Base-by-base conservation (phyloP, 352 stramenopile genomes). In the Phytophthora foliorum region DNA sequence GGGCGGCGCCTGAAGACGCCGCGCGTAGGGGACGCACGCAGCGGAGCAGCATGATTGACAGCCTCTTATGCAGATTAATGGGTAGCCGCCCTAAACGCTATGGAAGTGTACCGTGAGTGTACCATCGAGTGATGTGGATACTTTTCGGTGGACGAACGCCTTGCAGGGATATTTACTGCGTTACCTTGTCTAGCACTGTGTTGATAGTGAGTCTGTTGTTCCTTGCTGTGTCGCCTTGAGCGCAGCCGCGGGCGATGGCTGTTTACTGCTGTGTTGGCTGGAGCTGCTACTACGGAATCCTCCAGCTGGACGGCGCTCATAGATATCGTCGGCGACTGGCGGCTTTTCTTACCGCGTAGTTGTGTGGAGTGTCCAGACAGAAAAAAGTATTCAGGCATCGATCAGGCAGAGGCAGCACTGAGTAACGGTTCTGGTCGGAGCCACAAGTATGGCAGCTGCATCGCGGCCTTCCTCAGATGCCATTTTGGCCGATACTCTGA, bases 31-130 rank as follows among this genome's bases (percentile, higher is more conserved):
- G 64, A 55, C 69, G 61, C 29, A 72, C 54, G 38, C 58, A 67
- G 59, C 68, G 67, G 55, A 69, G 52, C 63, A 81, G 63, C 74
- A 81, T 80, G 55, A 45, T 24, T 57, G 34, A 48, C 62, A 57
- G 46, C 62, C 53, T 68, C 57, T 25, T 21, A 38, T 60, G 53
- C 3, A 22, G 22, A 10, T 61, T n/a, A 21, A 29, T 61, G 39
- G 38, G 22, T 29, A 19, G 11, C 17, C 50, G 10, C 34, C 52
- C 48, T 60, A 60, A 51, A 16, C 19, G 9, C 38, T 5, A 53
- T 58, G 48, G 45, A 27, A n/a, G 4, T 62, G 61, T 63, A 57
- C 44, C 52, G 32, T 4, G 16, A 49, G 44, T 56, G 29, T 32
- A 49, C 9, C 17, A 14, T 38, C 22, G 50, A 34, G 24, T 19